Conservation (phyloP, 257 asterid genomes). For the Agastache rugosa region DNA sequence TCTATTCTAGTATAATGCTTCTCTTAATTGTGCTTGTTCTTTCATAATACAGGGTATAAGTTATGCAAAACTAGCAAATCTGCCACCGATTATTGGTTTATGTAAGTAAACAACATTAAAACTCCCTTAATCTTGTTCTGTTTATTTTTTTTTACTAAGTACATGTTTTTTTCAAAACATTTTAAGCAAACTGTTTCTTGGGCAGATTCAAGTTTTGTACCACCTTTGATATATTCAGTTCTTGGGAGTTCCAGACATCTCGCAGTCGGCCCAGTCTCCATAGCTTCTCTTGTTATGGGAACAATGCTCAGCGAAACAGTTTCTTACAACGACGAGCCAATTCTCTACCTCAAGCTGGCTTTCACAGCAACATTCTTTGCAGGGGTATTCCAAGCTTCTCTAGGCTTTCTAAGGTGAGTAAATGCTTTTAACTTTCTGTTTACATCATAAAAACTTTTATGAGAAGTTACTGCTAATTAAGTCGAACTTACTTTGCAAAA, state of each 20-base stretch:
- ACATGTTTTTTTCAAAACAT: neutral
- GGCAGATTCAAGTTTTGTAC: constrained; percentile 93
- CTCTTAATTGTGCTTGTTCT: neutral
- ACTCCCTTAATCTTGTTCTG: neutral
- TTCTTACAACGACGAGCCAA: constrained; percentile 53
- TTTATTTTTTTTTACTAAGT: neutral
- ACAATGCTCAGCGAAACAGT: constrained; percentile 80
- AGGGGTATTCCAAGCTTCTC: constrained; percentile 82
- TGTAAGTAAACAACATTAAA: constrained; percentile 54
- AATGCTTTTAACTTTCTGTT: neutral
- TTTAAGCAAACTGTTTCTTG: neutral
- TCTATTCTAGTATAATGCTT: neutral
- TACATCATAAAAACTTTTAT: neutral
- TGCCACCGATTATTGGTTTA: constrained; percentile 86
- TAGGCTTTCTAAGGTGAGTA: constrained; percentile 77
- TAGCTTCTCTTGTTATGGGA: constrained; percentile 95
- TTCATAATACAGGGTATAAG: constrained; percentile 71
- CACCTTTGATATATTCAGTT: constrained; percentile 81
- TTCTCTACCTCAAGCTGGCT: constrained; percentile 79
- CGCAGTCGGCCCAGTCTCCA: constrained; percentile 90
- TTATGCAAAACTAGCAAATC: constrained; percentile 91
- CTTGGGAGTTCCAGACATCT: constrained; percentile 91
- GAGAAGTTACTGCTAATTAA: constrained; percentile 11
- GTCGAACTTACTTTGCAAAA: constrained; percentile 34
- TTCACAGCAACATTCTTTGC: constrained; percentile 89